Percentiles rank a stretch among this genome's conserved stretches.
phyloP scores from a whole-genome alignment of 352 stramenopile species.

The Globisporangium cylindrosporum region DNA sequence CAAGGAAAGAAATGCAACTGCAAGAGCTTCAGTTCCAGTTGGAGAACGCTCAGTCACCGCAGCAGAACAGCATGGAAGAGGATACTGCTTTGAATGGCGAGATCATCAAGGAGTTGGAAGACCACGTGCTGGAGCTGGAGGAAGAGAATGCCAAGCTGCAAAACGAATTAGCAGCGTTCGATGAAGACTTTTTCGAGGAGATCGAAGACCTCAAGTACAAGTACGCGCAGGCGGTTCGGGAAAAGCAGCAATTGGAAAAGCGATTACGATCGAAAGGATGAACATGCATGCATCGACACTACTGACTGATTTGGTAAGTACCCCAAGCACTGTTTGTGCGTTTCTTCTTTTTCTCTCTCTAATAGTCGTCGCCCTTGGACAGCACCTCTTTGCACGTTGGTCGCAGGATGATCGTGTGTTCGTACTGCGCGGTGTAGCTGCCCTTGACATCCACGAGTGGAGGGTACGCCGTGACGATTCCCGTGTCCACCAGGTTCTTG shows the following conservation, averaged over 20 bases:
- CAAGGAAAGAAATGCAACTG: constrained; percentile 14
- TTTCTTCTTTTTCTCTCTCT: too few relatives aligned
- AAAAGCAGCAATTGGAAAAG: constrained; percentile 67
- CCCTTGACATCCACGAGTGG: too few relatives aligned
- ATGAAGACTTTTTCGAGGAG: constrained; percentile 95
- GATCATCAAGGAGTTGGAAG: constrained; percentile 4
- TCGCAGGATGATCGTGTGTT: too few relatives aligned
- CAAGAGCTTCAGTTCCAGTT: constrained; percentile 29
- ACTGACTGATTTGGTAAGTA: too few relatives aligned
- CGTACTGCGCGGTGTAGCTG: too few relatives aligned
- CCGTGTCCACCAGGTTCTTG: too few relatives aligned
- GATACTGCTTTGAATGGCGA: constrained; percentile 6
- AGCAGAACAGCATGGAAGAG: background rate
- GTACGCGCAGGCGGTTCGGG: constrained; percentile 84
- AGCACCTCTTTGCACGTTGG: too few relatives aligned
- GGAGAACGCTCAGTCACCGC: background rate
- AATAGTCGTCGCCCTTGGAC: too few relatives aligned
- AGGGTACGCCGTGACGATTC: too few relatives aligned
- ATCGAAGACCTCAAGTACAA: constrained; percentile 96
- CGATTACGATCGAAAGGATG: constrained; percentile 16
- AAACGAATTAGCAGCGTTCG: constrained; percentile 88
- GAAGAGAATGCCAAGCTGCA: constrained; percentile 74
- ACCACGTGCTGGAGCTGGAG: constrained; percentile 34
- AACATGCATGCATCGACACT: background rate
- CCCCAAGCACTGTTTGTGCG: too few relatives aligned